Conservation (phyloP, 805 yeast species). For the Nematodospora valgi region DNA sequence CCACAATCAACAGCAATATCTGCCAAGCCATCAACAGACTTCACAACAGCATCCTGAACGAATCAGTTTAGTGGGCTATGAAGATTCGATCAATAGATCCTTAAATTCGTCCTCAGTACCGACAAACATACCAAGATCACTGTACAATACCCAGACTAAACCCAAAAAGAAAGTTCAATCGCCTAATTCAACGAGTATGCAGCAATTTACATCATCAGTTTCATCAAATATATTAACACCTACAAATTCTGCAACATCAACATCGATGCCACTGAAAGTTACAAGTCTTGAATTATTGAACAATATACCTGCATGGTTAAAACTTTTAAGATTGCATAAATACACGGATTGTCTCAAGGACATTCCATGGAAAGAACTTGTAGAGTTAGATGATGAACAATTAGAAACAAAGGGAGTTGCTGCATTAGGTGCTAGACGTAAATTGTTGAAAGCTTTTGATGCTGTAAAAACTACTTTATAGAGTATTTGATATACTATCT, state of each 20-base stretch:
- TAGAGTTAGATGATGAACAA: slow-evolving; percentile 64
- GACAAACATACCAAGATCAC: slow-evolving; percentile 17
- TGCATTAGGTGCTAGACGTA: slow-evolving; percentile 94
- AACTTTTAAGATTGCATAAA: slow-evolving; percentile 85
- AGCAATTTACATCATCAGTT: not conserved
- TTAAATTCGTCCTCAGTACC: slow-evolving; percentile 39
- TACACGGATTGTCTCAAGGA: slow-evolving; percentile 81
- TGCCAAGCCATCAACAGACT: too few species aligned
- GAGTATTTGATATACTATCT: not conserved
- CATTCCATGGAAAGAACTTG: slow-evolving; percentile 74
- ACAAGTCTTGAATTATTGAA: slow-evolving; percentile 47
- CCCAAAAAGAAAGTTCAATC: slow-evolving; percentile 5
- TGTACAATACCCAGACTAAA: slow-evolving; percentile 3
- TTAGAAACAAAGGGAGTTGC: slow-evolving; percentile 79
- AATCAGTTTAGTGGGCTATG: slow-evolving; percentile 16
- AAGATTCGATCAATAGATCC: slow-evolving; percentile 35
- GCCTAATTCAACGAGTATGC: slow-evolving; percentile 5
- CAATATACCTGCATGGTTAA: slow-evolving; percentile 91
- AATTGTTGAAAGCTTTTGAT: slow-evolving; percentile 86
- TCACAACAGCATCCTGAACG: too few species aligned
- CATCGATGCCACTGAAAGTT: slow-evolving; percentile 43
- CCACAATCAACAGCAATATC: slow-evolving; percentile 1
- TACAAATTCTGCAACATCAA: slow-evolving; percentile 12
- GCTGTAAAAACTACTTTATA: slow-evolving; percentile 48
- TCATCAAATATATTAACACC: slow-evolving; percentile 9